Percentiles rank a stretch among this genome's conserved stretches.
phyloP scores from a whole-genome alignment of 2,329 filamentous ascomycete species.

The Ceratocystis smalleyi region DNA sequence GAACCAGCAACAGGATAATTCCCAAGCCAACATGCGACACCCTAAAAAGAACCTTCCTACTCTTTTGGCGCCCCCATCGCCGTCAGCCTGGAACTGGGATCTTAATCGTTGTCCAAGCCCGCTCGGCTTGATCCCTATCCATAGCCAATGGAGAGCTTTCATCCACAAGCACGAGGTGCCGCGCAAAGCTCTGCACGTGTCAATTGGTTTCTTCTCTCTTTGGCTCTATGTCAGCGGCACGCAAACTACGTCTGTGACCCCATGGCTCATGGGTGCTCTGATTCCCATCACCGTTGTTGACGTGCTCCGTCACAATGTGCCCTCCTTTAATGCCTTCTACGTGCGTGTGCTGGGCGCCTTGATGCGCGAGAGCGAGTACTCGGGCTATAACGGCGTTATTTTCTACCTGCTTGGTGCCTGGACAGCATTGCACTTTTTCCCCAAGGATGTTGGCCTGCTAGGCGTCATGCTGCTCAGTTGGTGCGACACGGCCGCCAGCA shows the following conservation, averaged over 20 bases:
- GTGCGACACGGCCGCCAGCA: constrained; percentile 95
- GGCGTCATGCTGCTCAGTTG: constrained; percentile 81
- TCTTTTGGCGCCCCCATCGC: constrained; percentile 53
- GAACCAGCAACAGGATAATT: not conserved
- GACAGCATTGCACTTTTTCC: constrained; percentile 69
- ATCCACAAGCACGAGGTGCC: constrained; percentile 96
- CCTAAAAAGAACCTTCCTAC: constrained; percentile 35
- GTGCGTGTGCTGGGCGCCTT: constrained; percentile 71
- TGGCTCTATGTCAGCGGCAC: constrained; percentile 69
- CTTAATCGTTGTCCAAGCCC: constrained; percentile 86
- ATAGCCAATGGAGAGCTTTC: constrained; percentile 77
- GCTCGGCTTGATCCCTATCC: constrained; percentile 85
- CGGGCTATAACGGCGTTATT: constrained; percentile 91
- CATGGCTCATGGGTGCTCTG: constrained; percentile 64
- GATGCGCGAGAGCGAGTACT: constrained; percentile 93
- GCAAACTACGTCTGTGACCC: constrained; percentile 63
- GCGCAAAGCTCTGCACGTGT: constrained; percentile 82
- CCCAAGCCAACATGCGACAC: constrained; percentile 5
- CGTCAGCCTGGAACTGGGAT: constrained; percentile 63
- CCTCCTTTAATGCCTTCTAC: constrained; percentile 72
- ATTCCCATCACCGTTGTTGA: constrained; percentile 75
- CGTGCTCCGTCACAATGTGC: constrained; percentile 65
- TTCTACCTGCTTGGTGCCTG: constrained; percentile 89
- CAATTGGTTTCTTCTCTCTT: constrained; percentile 86
- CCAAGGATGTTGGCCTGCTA: constrained; percentile 86